phyloP scores from a whole-genome alignment of 257 asterid genomes.

The Solanum paucissectum region DNA sequence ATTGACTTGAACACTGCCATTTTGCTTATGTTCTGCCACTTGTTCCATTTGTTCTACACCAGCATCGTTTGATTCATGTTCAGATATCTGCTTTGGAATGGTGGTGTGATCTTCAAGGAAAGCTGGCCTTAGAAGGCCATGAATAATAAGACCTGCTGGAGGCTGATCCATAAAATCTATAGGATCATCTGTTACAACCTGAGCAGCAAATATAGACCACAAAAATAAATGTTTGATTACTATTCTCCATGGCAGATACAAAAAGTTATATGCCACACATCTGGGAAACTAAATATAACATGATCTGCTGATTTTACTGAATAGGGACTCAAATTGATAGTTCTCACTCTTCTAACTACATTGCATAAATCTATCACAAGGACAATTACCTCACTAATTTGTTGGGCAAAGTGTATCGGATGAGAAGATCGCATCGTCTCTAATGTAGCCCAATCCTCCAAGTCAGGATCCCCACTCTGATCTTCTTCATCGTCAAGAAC shows the following conservation, averaged over 20 bases:
- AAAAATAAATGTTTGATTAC: neutral
- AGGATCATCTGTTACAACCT: conserved; percentile 79
- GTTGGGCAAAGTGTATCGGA: conserved; percentile 87
- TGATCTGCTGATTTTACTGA: neutral
- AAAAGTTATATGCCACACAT: neutral
- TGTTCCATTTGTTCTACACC: conserved; percentile 16
- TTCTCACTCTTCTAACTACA: neutral
- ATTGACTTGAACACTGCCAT: conserved; percentile 33
- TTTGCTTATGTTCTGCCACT: conserved; percentile 34
- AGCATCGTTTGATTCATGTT: conserved; percentile 26
- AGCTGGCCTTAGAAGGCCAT: conserved; percentile 87
- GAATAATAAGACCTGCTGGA: conserved; percentile 79
- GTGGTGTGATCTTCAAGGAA: conserved; percentile 72
- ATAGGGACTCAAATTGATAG: neutral
- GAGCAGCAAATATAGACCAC: conserved; percentile 12
- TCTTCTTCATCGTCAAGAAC: conserved; percentile 69
- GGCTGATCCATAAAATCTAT: conserved; percentile 94
- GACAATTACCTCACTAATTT: conserved; percentile 54
- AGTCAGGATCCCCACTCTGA: conserved; percentile 59
- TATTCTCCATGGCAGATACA: neutral
- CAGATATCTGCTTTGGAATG: conserved; percentile 60
- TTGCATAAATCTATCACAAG: neutral
- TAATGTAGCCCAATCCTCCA: conserved; percentile 93
- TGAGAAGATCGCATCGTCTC: conserved; percentile 93
- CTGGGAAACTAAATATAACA: neutral